Evolutionary conservation across 768 basidiomycete genomes (phyloP).

Genomic region (Leccinum subgranulosum): DNA sequence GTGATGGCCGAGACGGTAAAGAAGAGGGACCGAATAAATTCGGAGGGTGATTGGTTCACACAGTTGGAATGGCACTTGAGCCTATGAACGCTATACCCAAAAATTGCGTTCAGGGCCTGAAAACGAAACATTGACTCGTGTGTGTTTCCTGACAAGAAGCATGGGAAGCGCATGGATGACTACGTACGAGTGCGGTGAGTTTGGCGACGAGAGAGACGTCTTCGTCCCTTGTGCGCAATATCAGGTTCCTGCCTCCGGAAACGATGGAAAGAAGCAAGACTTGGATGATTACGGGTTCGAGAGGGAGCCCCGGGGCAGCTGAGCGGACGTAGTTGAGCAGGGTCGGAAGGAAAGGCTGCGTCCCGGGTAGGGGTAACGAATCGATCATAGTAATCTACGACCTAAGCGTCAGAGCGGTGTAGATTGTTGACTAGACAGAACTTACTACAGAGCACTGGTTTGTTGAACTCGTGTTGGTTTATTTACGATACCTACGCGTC

Average conservation of each 20-base stretch:
- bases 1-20: conserved; percentile 23
- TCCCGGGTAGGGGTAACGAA: conserved; percentile 38
- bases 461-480: conserved; percentile 6
- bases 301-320: conserved; percentile 45
- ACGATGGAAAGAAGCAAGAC: conserved; percentile 64
- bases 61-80: conserved; percentile 42
- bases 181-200: conserved; percentile 52
- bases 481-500: background rate
- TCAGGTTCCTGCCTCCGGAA: conserved; percentile 58
- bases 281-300: conserved; percentile 64
- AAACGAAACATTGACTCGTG: conserved; percentile 9
- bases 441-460: conserved; percentile 20
- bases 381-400: conserved; percentile 16
- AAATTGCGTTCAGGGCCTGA: conserved; percentile 58
- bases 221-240: conserved; percentile 63
- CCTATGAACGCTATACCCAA: conserved; percentile 57
- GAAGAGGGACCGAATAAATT: conserved; percentile 39
- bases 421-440: background rate
- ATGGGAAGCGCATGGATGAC: conserved; percentile 1
- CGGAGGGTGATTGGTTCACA: conserved; percentile 17
- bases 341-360: conserved; percentile 47
- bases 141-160: background rate
- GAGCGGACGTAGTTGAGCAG: conserved; percentile 46
- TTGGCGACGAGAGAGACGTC: conserved; percentile 59
- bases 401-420: background rate